Evolutionary conservation across 2,329 filamentous ascomycete genomes (phyloP).

Genomic region (Talaromyces funiculosus): DNA sequence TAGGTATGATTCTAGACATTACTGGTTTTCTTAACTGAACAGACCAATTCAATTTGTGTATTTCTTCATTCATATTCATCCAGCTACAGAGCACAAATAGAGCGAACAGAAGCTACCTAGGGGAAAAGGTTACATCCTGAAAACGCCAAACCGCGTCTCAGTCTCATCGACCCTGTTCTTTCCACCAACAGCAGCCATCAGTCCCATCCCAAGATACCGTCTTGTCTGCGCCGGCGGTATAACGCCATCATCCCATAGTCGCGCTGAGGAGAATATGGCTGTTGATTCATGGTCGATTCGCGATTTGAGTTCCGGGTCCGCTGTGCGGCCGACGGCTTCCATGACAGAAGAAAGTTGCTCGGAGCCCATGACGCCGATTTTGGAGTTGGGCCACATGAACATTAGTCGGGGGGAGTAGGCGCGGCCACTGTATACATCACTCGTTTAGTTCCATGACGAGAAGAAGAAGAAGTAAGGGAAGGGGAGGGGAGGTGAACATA

Average conservation of each 20-base stretch:
- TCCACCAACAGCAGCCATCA: conserved; percentile 66
- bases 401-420: conserved; percentile 88
- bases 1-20: conserved; percentile 9
- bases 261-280: conserved; percentile 78
- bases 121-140: conserved; percentile 60
- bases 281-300: conserved; percentile 89
- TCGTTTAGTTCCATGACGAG: conserved; percentile 3
- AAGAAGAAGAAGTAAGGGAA: neutral
- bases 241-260: conserved; percentile 85
- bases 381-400: conserved; percentile 98
- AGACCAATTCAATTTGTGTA: neutral
- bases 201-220: conserved; percentile 64
- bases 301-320: conserved; percentile 72
- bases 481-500: conserved; percentile 36
- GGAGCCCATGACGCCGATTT: conserved; percentile 90
- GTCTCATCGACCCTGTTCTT: conserved; percentile 51
- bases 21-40: neutral
- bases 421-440: conserved; percentile 56
- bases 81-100: neutral
- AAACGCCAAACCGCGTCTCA: conserved; percentile 69
- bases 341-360: conserved; percentile 91
- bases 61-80: neutral
- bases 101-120: neutral
- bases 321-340: conserved; percentile 82
- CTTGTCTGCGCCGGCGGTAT: conserved; percentile 73